phyloP scores from a whole-genome alignment of 495 filamentous ascomycete genomes.

The Penicillium salamii region DNA sequence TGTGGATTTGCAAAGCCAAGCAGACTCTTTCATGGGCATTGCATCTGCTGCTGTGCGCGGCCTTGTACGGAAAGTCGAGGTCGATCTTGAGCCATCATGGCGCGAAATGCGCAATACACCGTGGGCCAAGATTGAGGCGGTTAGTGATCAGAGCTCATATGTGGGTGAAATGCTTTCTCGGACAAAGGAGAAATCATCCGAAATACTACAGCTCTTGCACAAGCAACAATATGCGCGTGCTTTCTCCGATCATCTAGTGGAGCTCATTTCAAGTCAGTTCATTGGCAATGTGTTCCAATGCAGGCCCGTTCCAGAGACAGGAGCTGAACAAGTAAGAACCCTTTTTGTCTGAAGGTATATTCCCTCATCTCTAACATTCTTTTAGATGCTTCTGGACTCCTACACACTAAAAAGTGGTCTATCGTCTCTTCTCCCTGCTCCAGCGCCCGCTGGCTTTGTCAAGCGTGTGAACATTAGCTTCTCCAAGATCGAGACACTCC shows the following conservation, averaged over 20 bases:
- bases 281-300: conserved; percentile 83
- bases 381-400: conserved; percentile 88
- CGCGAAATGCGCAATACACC: conserved; percentile 95
- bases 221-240: conserved; percentile 94
- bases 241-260: conserved; percentile 92
- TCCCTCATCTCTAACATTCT: neutral
- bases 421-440: conserved; percentile 39
- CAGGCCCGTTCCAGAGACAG: conserved; percentile 85
- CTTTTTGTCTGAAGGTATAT: no score
- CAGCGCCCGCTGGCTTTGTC: conserved; percentile 62
- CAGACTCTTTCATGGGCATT: conserved; percentile 93
- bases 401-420: conserved; percentile 88
- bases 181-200: conserved; percentile 64
- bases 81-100: conserved; percentile 82
- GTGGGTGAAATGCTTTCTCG: conserved; percentile 74
- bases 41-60: conserved; percentile 82
- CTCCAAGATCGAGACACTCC: conserved; percentile 82
- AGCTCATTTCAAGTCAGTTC: conserved; percentile 75
- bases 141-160: conserved; percentile 94
- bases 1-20: conserved; percentile 87
- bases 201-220: conserved; percentile 73
- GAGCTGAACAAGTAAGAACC: conserved; percentile 77
- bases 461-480: conserved; percentile 87
- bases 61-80: conserved; percentile 78
- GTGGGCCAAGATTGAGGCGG: conserved; percentile 92